A percentile compares a stretch with the other conserved stretches of the same genome.
Evolutionary conservation across 495 filamentous ascomycete species (phyloP).

Genomic region (Xanthoparmelia taractica): DNA sequence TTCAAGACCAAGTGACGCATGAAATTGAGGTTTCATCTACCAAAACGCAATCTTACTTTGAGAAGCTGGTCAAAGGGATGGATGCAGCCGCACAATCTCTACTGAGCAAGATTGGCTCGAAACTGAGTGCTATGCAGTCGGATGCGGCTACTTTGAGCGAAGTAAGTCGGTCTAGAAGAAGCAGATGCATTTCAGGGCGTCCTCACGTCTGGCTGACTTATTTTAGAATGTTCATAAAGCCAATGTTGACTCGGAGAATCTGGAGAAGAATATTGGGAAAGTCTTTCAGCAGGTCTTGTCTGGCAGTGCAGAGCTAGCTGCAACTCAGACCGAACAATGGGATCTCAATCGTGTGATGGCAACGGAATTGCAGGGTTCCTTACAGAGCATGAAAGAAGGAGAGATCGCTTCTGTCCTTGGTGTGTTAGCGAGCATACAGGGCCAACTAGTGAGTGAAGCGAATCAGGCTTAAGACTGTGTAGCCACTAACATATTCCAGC

Average conservation of each 20-base stretch:
- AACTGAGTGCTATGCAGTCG: slow-evolving; percentile 26
- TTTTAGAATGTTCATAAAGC: slow-evolving; percentile 34
- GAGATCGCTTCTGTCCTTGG: slow-evolving; percentile 21
- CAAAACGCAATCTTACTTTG: slow-evolving; percentile 28
- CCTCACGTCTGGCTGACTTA: slow-evolving; percentile 7
- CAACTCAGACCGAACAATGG: slow-evolving; percentile 24
- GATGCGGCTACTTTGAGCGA: slow-evolving; percentile 31
- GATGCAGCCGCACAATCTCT: slow-evolving; percentile 28
- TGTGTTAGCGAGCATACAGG: slow-evolving; percentile 24
- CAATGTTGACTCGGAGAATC: slow-evolving; percentile 26
- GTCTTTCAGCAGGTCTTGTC: slow-evolving; percentile 34
- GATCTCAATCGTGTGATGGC: slow-evolving; percentile 16
- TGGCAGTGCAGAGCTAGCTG: slow-evolving; percentile 29
- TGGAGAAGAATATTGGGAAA: slow-evolving; percentile 31
- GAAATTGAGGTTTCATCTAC: slow-evolving; percentile 36
- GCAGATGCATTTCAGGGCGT: not conserved
- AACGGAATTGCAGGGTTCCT: slow-evolving; percentile 27
- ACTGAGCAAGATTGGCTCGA: slow-evolving; percentile 23
- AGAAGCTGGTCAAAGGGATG: slow-evolving; percentile 29
- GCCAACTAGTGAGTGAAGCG: slow-evolving; percentile 29
- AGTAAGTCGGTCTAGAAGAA: slow-evolving; percentile 23
- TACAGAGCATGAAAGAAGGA: slow-evolving; percentile 27
- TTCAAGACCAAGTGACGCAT: slow-evolving; percentile 30
- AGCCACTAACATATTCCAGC: slow-evolving; percentile 30
- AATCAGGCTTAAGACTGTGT: slow-evolving; percentile 26